Base-by-base conservation (phyloP, 345 rosid species). In the Jatropha curcas region DNA sequence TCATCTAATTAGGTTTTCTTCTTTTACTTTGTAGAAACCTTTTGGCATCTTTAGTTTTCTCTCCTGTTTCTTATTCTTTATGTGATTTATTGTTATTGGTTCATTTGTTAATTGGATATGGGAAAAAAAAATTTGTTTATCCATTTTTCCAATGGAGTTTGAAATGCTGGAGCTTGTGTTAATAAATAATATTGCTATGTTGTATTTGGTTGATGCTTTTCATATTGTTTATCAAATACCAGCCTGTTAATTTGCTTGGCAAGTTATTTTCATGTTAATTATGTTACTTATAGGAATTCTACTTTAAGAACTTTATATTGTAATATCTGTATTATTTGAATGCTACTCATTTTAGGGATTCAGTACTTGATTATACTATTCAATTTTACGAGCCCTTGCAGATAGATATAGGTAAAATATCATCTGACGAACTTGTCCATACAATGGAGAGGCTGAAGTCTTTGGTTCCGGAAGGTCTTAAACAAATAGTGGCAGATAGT, bases 401-500 rank as follows among this genome's bases (percentile, higher is more conserved):
- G 67, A 39, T 63, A n/a, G n/a, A n/a, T 28, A 6, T 62, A 24
- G 27, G 39, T 37, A 2, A 35, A 35, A 35, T 37, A 62, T 60
- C 30, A 45, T 39, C 39, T n/a, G 8, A 35, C 25, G 37, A 60
- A 62, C 2, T 5, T 35, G 33, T 33, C 4, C 16, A 4, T 34
- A 27, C 12, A 34, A 84, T 84, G 87, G 87, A 84, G 85, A 71
- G 60, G 61, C 68, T 84, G 37, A 82, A 74, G 76, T 84, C 82
- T 33, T 55, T 82, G 70, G 84, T 89, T 70, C 91, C 92, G 1
- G 81, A 87, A 7, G 63, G 68, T 66, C 74, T 93, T 67, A 82
- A 72, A 70, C 80, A 60, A 65, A 57, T 73, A 48, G 85, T 87
- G 72, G 84, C 72, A 37, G 45, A 71, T 13, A 82, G 95, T 84